These are phyloP conservation scores for Torulaspora quercuum DNA, from an alignment of 805 yeast species.

Conservation along the genomic window DNA sequence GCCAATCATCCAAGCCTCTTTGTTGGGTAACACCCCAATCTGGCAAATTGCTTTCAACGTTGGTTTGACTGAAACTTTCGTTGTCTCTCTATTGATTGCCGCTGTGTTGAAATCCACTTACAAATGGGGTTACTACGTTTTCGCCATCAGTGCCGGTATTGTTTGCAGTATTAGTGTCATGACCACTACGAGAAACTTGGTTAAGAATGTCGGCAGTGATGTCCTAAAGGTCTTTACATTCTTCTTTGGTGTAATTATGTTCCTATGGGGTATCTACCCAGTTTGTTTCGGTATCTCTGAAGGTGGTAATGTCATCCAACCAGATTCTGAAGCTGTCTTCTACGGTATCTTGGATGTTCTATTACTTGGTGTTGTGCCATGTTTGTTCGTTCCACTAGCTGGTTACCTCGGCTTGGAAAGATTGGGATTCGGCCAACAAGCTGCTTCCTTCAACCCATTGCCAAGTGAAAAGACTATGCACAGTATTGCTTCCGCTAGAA, in stretches of 20 bases:
- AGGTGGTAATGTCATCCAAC: constrained; percentile 60
- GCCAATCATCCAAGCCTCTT: constrained; percentile 40
- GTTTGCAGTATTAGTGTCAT: constrained; percentile 24
- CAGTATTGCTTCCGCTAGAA: constrained; percentile 38
- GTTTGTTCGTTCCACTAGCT: constrained; percentile 23
- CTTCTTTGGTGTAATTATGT: constrained; percentile 28
- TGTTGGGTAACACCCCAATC: constrained; percentile 28
- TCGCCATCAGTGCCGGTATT: constrained; percentile 33
- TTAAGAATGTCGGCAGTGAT: constrained; percentile 22
- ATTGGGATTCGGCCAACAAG: constrained; percentile 22
- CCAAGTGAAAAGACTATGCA: constrained; percentile 15
- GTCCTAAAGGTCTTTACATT: constrained; percentile 28
- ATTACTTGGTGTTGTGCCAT: constrained; percentile 38
- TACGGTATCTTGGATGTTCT: constrained; percentile 56
- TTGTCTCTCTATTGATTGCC: constrained; percentile 46
- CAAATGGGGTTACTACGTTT: constrained; percentile 51
- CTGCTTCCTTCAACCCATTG: constrained; percentile 11
- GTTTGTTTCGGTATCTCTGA: constrained; percentile 40
- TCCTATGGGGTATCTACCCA: constrained; percentile 45
- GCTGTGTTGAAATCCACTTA: constrained; percentile 44
- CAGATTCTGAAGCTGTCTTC: constrained; percentile 57
- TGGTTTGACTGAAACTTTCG: constrained; percentile 41
- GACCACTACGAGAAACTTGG: constrained; percentile 29
- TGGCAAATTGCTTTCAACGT: constrained; percentile 32
- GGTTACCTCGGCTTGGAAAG: constrained; percentile 25